Evolutionary conservation across 495 filamentous ascomycete genomes (phyloP).

Genomic region (Amniculicola lignicola): DNA sequence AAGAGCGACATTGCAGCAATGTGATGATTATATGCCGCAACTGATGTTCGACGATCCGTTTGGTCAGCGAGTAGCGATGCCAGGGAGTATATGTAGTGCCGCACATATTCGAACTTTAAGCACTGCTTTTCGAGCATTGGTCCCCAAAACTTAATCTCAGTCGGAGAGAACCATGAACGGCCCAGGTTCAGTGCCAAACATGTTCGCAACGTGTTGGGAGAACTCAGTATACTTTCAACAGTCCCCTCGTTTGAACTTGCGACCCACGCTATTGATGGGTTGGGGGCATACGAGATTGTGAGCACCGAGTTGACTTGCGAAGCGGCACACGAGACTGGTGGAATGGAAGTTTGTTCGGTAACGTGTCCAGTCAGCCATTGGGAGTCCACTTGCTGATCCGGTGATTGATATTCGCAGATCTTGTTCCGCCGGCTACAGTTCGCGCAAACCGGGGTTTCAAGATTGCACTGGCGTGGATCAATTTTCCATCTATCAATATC

Average conservation of each 20-base stretch:
- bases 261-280: too few species aligned
- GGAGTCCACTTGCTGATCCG: not conserved
- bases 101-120: slow-evolving; percentile 6
- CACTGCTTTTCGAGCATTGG: not conserved
- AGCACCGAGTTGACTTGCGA: not conserved
- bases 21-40: slow-evolving; percentile 15
- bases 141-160: slow-evolving; percentile 5
- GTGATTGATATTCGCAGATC: slow-evolving; percentile 14
- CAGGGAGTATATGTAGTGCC: slow-evolving; percentile 14
- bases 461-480: slow-evolving; percentile 9
- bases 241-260: too few species aligned
- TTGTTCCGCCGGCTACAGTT: slow-evolving; percentile 23
- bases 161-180: slow-evolving; percentile 1
- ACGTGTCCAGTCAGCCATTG: not conserved
- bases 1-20: slow-evolving; percentile 12
- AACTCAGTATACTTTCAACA: not conserved
- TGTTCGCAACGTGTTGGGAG: not conserved
- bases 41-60: not conserved
- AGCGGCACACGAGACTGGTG: not conserved
- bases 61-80: not conserved
- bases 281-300: too few species aligned
- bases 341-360: not conserved
- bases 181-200: not conserved
- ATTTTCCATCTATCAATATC: too few species aligned
- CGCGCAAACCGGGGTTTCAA: slow-evolving; percentile 18